These are phyloP conservation scores for Eragrostis tef DNA, from an alignment of 202 grass and related monocot species.

Conservation along the genomic window DNA sequence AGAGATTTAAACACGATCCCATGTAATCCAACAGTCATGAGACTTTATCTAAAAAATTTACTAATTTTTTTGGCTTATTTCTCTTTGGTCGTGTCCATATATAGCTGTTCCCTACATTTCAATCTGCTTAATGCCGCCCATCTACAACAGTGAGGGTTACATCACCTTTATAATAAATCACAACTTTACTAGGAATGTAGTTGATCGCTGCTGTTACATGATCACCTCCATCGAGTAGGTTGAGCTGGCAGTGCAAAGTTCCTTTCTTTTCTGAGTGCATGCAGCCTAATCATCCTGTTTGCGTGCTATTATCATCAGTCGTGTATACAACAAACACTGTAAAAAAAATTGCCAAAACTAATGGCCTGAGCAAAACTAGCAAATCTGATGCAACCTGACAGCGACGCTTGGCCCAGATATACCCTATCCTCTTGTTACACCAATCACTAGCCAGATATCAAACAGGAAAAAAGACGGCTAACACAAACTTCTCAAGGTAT, in stretches of 20 bases:
- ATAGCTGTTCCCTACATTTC: too few relatives aligned
- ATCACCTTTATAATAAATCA: neutral
- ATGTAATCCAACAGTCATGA: too few relatives aligned
- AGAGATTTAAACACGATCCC: neutral
- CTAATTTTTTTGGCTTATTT: too few relatives aligned
- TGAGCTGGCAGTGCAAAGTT: neutral
- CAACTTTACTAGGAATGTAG: too few relatives aligned
- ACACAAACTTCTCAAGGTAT: neutral
- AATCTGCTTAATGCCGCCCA: too few relatives aligned
- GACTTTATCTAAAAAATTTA: too few relatives aligned
- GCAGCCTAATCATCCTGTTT: neutral
- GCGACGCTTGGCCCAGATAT: neutral
- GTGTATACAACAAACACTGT: neutral
- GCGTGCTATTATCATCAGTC: neutral
- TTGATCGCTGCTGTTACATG: neutral
- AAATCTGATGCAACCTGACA: neutral
- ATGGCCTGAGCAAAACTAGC: neutral
- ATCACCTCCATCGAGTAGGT: neutral
- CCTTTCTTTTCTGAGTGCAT: neutral
- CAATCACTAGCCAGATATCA: conserved; percentile 29
- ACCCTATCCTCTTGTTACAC: too few relatives aligned
- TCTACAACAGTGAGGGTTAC: too few relatives aligned
- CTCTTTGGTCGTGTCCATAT: too few relatives aligned
- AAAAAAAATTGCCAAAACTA: neutral
- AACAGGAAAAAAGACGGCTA: conserved; percentile 16